Conservation (phyloP, 352 stramenopile species). For the Peronospora farinosa region DNA sequence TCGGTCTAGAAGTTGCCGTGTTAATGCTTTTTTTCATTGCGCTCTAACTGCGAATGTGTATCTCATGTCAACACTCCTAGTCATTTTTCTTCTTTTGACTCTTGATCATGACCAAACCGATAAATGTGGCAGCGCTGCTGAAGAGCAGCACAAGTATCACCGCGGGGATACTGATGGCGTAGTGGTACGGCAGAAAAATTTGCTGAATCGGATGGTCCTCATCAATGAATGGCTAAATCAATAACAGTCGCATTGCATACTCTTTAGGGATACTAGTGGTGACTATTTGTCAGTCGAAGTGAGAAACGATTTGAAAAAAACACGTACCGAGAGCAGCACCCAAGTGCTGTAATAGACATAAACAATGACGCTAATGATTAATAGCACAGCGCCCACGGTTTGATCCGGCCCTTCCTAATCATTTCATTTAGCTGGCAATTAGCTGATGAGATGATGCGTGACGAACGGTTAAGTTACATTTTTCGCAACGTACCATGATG, state of each 20-base stretch:
- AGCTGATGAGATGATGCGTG: not conserved
- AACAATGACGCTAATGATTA: slow-evolving; percentile 72
- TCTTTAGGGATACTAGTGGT: not conserved
- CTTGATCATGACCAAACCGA: slow-evolving; percentile 87
- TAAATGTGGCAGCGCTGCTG: slow-evolving; percentile 74
- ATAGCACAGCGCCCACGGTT: slow-evolving; percentile 60
- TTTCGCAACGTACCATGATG: slow-evolving; percentile 13
- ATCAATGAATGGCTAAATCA: slow-evolving; percentile 81
- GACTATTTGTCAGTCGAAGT: too few species aligned
- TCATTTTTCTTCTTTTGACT: slow-evolving; percentile 68
- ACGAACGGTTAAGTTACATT: not conserved
- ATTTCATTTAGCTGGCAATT: not conserved
- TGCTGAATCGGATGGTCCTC: slow-evolving; percentile 65
- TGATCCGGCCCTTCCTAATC: slow-evolving; percentile 69
- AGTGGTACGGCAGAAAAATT: slow-evolving; percentile 86
- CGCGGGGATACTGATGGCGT: slow-evolving; percentile 83
- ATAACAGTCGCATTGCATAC: slow-evolving; percentile 1
- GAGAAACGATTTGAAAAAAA: not conserved
- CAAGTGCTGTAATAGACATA: slow-evolving; percentile 90
- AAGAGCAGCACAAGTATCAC: slow-evolving; percentile 84
- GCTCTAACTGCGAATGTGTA: not conserved
- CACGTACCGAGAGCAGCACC: slow-evolving; percentile 83
- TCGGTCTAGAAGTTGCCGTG: slow-evolving; percentile 11
- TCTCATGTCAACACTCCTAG: slow-evolving; percentile 13
- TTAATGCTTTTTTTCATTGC: not conserved